Conservation (phyloP, 2,329 filamentous ascomycete species). For the Pezizomycotina sp. region DNA sequence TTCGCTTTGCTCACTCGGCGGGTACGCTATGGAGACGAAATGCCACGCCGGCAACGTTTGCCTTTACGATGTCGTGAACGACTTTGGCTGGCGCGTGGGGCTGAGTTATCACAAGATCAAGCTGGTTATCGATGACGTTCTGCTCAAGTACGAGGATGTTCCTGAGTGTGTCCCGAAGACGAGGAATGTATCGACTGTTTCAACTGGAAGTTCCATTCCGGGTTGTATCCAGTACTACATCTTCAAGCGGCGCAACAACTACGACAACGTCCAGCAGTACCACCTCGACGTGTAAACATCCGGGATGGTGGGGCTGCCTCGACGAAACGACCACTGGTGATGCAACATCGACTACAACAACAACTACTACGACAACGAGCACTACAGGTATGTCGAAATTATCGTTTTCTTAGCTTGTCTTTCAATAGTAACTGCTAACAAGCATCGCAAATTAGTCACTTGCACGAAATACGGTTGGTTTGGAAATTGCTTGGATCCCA, state of each 20-base stretch:
- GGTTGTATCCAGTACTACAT: constrained; percentile 85
- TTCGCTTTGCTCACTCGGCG: constrained; percentile 74
- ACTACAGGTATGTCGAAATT: constrained; percentile 10
- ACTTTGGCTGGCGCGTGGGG: constrained; percentile 82
- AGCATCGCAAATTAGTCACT: constrained; percentile 4
- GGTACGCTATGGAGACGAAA: constrained; percentile 83
- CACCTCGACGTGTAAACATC: constrained; percentile 24
- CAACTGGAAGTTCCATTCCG: constrained; percentile 88
- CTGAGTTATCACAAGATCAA: constrained; percentile 83
- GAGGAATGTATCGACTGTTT: constrained; percentile 76
- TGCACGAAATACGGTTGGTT: constrained; percentile 24
- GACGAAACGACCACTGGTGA: constrained; percentile 21
- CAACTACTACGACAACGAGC: constrained; percentile 17
- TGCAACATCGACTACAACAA: constrained; percentile 9
- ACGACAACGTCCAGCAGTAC: constrained; percentile 38
- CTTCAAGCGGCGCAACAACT: constrained; percentile 52
- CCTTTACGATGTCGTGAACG: constrained; percentile 77
- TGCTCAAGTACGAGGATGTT: constrained; percentile 65
- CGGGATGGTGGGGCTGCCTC: constrained; percentile 25
- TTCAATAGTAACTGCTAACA: background rate
- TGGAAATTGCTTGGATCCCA: constrained; percentile 23
- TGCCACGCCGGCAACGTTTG: constrained; percentile 83
- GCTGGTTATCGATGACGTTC: constrained; percentile 71
- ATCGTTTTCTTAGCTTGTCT: background rate
- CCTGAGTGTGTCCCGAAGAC: constrained; percentile 58